Conservation (phyloP, 192 early-diverging fungal genomes). For the Coemansia furcata region DNA sequence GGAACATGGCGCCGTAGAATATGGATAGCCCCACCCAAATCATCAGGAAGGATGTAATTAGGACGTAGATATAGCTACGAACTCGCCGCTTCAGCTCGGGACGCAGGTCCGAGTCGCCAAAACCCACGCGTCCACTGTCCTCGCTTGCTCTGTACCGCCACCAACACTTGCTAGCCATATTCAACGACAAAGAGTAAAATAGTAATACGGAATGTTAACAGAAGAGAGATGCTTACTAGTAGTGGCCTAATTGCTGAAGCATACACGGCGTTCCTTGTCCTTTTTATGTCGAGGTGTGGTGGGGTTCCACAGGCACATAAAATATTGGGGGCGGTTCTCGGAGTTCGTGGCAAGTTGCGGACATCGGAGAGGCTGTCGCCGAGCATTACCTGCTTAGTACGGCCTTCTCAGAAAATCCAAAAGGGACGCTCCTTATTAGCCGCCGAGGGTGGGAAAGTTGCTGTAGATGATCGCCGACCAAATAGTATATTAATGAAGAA, state of each 20-base stretch:
- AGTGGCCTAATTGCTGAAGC: not conserved
- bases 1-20: slow-evolving; percentile 40
- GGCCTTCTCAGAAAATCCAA: not conserved
- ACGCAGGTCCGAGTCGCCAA: slow-evolving; percentile 15
- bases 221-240: not conserved
- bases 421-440: not conserved
- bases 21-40: slow-evolving; percentile 42
- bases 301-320: not conserved
- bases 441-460: not conserved
- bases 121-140: slow-evolving; percentile 30
- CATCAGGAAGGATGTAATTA: slow-evolving; percentile 21
- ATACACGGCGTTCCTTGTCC: not conserved
- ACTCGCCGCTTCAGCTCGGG: slow-evolving; percentile 16
- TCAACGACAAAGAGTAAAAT: not conserved
- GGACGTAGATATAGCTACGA: slow-evolving; percentile 24
- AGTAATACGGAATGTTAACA: not conserved
- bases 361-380: not conserved
- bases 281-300: not conserved
- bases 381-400: not conserved
- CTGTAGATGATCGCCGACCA: not conserved
- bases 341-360: not conserved
- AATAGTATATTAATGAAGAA: not conserved
- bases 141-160: slow-evolving; percentile 23
- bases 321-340: not conserved
- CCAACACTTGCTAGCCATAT: slow-evolving; percentile 25